These are phyloP conservation scores for Dothistroma septosporum DNA, from an alignment of 2,329 filamentous ascomycete genomes.

Conservation along the genomic window DNA sequence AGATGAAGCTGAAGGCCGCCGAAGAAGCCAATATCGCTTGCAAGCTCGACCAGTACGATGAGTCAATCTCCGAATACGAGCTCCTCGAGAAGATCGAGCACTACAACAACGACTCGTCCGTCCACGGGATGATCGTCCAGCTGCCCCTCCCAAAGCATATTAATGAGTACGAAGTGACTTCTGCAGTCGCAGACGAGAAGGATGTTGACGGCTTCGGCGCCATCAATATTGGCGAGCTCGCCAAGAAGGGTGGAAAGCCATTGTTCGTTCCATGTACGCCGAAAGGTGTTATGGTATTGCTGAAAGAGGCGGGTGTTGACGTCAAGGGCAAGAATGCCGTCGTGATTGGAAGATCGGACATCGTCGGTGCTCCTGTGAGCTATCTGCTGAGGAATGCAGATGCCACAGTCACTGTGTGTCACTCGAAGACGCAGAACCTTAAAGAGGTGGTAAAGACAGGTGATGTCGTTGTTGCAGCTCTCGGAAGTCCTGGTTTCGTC, in stretches of 20 bases:
- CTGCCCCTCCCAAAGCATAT: conserved; percentile 84
- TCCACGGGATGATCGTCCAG: conserved; percentile 93
- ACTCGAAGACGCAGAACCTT: conserved; percentile 77
- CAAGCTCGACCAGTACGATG: conserved; percentile 77
- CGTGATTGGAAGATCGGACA: conserved; percentile 90
- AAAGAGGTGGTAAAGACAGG: conserved; percentile 72
- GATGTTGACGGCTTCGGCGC: conserved; percentile 97
- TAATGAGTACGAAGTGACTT: conserved; percentile 85
- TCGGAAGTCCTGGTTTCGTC: conserved; percentile 81
- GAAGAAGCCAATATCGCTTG: conserved; percentile 90
- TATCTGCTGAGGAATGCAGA: conserved; percentile 93
- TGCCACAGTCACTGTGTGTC: conserved; percentile 93
- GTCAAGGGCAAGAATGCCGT: conserved; percentile 88
- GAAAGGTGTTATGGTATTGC: conserved; percentile 91
- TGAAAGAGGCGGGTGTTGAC: conserved; percentile 78
- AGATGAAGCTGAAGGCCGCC: conserved; percentile 98
- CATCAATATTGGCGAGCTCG: conserved; percentile 90
- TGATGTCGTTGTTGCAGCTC: conserved; percentile 87
- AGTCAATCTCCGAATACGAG: conserved; percentile 76
- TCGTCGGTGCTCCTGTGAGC: conserved; percentile 94
- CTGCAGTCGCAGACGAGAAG: conserved; percentile 85
- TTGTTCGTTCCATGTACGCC: conserved; percentile 93
- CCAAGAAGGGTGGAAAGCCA: conserved; percentile 87
- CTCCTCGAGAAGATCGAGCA: conserved; percentile 75
- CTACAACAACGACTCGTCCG: conserved; percentile 78